phyloP scores from a whole-genome alignment of 768 basidiomycete species.

The Agrocybe chaxingu region DNA sequence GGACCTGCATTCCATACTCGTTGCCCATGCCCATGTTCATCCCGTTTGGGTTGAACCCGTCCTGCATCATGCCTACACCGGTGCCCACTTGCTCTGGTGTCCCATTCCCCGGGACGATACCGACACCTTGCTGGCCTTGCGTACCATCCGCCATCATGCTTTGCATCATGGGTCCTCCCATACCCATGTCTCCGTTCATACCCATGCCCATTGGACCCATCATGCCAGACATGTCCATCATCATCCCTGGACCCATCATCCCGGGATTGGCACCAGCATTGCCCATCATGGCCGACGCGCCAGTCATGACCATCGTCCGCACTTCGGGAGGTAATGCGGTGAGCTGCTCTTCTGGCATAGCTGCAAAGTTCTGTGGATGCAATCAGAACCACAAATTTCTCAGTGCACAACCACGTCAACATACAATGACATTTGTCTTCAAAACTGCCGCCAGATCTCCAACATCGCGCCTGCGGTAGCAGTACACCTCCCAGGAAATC shows the following conservation, averaged over 20 bases:
- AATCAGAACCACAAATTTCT: slow-evolving; percentile 9
- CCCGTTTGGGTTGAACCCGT: slow-evolving; percentile 44
- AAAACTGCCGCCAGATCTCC: slow-evolving; percentile 78
- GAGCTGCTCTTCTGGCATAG: slow-evolving; percentile 80
- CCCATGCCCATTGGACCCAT: slow-evolving; percentile 63
- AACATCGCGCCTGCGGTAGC: slow-evolving; percentile 76
- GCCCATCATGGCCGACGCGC: slow-evolving; percentile 75
- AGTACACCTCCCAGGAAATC: slow-evolving; percentile 91
- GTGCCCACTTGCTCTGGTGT: slow-evolving; percentile 39
- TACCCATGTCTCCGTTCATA: slow-evolving; percentile 66
- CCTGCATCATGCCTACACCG: slow-evolving; percentile 45
- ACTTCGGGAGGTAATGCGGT: slow-evolving; percentile 76
- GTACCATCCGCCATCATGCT: slow-evolving; percentile 40
- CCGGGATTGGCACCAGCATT: slow-evolving; percentile 48
- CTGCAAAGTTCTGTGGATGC: slow-evolving; percentile 63
- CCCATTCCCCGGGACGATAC: slow-evolving; percentile 34
- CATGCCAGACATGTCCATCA: slow-evolving; percentile 77
- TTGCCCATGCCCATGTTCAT: slow-evolving; percentile 70
- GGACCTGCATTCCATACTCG: slow-evolving; percentile 75
- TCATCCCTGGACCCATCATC: slow-evolving; percentile 64
- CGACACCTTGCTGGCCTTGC: slow-evolving; percentile 31
- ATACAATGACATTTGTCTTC: slow-evolving; percentile 79
- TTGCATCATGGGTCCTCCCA: slow-evolving; percentile 60
- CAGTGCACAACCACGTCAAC: slow-evolving; percentile 23
- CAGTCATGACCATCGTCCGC: slow-evolving; percentile 85